Base-by-base conservation (phyloP, 73 alveolate genomes). In the Tetrahymena malaccensis region DNA sequence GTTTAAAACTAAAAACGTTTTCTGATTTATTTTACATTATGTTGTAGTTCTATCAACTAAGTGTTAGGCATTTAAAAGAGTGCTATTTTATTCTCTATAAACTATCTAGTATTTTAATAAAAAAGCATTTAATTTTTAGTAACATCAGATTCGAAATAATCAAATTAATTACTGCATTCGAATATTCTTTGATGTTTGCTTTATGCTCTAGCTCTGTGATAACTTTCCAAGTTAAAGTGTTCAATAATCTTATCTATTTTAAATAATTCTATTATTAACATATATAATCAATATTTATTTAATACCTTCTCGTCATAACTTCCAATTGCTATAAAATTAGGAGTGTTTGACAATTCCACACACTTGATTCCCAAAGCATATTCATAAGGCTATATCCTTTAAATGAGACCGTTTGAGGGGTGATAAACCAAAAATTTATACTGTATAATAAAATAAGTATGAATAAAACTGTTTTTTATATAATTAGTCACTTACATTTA, bases 311-410 rank as follows among this genome's bases (percentile, higher is more conserved):
- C 97, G 96, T 97, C 99, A 96, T 96, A 97, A 96, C 96, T 96
- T 89, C 99, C 99, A n/a, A 97, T 94, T 25, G 97, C 95, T 85
- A 97, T 93, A 95, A 96, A 97, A 84, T 96, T 97, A 33, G 98
- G 97, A 96, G 96, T 98, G 40, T 96, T 97, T 85, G 98, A 96
- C 70, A 98, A 95, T 93, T 96, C 96, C 0, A 98, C 98, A 17
- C 97, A 93, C 96, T 96, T 98, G 33, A 98, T 96, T 55, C 99
- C 99, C 12, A 98, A 94, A 9, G 99, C 99, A 96, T 97, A 94
- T 94, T 97, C 97, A 96, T 98, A 98, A 25, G 99, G 99, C 56
- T 96, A 95, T 94, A 95, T 97, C 35, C 97, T 94, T 35, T 97
- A 96, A 25, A 98, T 93, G 35, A 98, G 95, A 95, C 98, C 98